A percentile compares a stretch with the other conserved stretches of the same genome.
These are phyloP conservation scores for Perilla frutescens DNA, from an alignment of 257 asterid genomes.

Conservation along the genomic window DNA sequence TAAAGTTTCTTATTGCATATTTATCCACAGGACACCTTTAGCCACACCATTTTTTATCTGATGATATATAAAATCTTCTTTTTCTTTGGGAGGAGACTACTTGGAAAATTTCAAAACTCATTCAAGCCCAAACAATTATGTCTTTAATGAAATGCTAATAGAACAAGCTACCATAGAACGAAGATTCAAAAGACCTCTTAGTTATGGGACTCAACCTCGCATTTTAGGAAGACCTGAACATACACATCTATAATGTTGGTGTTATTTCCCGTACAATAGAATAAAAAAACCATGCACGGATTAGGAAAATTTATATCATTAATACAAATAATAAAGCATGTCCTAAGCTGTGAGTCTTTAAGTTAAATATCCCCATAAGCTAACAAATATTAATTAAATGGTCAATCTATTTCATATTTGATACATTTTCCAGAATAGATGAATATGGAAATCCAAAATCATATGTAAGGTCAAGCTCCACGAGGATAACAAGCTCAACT, in stretches of 20 bases:
- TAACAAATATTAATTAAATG: background rate
- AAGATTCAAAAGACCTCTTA: background rate
- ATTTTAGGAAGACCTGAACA: background rate
- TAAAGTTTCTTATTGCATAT: slow-evolving; percentile 14
- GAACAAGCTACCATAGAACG: background rate
- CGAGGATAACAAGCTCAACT: background rate
- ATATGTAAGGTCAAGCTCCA: background rate
- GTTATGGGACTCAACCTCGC: slow-evolving; percentile 3
- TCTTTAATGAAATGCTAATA: background rate
- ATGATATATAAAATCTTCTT: background rate
- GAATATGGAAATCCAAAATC: background rate
- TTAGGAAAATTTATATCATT: background rate
- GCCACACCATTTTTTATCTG: background rate
- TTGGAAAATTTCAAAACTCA: slow-evolving; percentile 2
- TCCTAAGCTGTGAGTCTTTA: background rate
- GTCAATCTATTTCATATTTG: background rate
- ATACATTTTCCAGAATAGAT: slow-evolving; percentile 4
- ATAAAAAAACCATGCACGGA: background rate
- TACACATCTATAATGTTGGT: background rate
- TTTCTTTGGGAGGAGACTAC: background rate
- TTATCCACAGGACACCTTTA: slow-evolving; percentile 13
- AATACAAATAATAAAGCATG: background rate
- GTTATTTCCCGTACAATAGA: background rate
- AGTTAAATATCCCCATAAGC: background rate
- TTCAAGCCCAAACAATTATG: background rate